A percentile compares a stretch with the other conserved stretches of the same genome.
Conservation (phyloP, 768 basidiomycete genomes). For the Macrocybe gigantea region DNA sequence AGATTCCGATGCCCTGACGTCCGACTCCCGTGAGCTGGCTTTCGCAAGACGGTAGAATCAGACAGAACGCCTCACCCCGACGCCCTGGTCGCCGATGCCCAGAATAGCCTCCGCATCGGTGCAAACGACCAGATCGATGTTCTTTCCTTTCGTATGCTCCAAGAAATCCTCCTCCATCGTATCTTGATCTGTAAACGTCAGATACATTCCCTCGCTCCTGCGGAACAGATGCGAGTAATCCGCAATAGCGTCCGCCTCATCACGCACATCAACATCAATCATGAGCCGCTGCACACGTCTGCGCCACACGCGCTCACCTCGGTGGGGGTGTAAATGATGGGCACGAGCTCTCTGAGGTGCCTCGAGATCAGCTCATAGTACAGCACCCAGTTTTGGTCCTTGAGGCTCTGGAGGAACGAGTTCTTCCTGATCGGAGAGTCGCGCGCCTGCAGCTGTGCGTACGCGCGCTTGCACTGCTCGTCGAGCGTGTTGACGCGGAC, state of each 20-base stretch:
- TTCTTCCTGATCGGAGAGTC: slow-evolving; percentile 50
- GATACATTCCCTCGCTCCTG: slow-evolving; percentile 70
- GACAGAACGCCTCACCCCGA: slow-evolving; percentile 39
- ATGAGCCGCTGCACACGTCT: not conserved
- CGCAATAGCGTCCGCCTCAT: slow-evolving; percentile 72
- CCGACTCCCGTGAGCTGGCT: too few relatives aligned
- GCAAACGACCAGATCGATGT: slow-evolving; percentile 76
- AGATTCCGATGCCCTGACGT: slow-evolving; percentile 29
- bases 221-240: slow-evolving; percentile 84
- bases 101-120: slow-evolving; percentile 85
- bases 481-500: slow-evolving; percentile 58
- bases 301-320: slow-evolving; percentile 37
- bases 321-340: slow-evolving; percentile 81
- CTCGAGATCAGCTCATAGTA: slow-evolving; percentile 64
- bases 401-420: slow-evolving; percentile 69
- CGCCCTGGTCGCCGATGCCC: slow-evolving; percentile 63
- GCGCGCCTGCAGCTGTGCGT: slow-evolving; percentile 45
- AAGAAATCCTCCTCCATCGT: slow-evolving; percentile 75
- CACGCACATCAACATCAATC: not conserved
- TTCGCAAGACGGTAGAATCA: too few relatives aligned
- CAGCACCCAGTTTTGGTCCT: slow-evolving; percentile 77
- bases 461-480: slow-evolving; percentile 72
- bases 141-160: slow-evolving; percentile 51
- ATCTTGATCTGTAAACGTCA: slow-evolving; percentile 55
- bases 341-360: slow-evolving; percentile 57